phyloP scores from a whole-genome alignment of 371 early-diverging fungal genomes.

The Rhizopus delemar region DNA sequence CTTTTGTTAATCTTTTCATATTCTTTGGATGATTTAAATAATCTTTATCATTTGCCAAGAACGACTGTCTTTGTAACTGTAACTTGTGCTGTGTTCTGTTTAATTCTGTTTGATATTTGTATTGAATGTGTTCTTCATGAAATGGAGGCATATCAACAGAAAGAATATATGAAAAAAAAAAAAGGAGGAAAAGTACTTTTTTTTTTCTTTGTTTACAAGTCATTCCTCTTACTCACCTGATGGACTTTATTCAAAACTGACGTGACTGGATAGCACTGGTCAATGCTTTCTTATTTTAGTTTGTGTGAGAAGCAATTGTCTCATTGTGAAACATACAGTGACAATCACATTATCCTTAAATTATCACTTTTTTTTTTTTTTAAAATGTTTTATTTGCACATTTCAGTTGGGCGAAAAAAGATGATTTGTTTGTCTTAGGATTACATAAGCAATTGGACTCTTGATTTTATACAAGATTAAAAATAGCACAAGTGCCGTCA shows the following conservation, averaged over 20 bases:
- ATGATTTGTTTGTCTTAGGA: slow-evolving; percentile 27
- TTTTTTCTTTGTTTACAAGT: background rate
- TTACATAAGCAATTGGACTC: slow-evolving; percentile 40
- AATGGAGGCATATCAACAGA: slow-evolving; percentile 9
- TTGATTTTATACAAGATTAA: slow-evolving; percentile 34
- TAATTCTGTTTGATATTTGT: background rate
- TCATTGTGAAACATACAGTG: too few relatives aligned
- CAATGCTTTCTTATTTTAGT: too few relatives aligned
- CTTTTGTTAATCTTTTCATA: slow-evolving; percentile 56
- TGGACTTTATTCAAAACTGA: background rate
- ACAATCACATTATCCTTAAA: too few relatives aligned
- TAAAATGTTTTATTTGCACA: slow-evolving; percentile 14
- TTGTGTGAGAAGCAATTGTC: too few relatives aligned
- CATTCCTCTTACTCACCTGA: background rate
- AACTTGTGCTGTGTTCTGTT: slow-evolving; percentile 57
- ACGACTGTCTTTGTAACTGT: slow-evolving; percentile 51
- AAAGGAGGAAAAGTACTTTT: slow-evolving; percentile 1
- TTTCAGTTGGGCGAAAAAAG: slow-evolving; percentile 21
- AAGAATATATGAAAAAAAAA: background rate
- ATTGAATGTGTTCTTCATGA: slow-evolving; percentile 16
- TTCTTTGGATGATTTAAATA: slow-evolving; percentile 55
- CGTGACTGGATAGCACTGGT: background rate
- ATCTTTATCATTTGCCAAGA: slow-evolving; percentile 53
- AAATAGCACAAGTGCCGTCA: slow-evolving; percentile 36
- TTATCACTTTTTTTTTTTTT: too few relatives aligned